Evolutionary conservation across 2,329 filamentous ascomycete species (phyloP), one percentile per base, ranked within the genome.

Genomic region (Incumbomyces lentus): DNA sequence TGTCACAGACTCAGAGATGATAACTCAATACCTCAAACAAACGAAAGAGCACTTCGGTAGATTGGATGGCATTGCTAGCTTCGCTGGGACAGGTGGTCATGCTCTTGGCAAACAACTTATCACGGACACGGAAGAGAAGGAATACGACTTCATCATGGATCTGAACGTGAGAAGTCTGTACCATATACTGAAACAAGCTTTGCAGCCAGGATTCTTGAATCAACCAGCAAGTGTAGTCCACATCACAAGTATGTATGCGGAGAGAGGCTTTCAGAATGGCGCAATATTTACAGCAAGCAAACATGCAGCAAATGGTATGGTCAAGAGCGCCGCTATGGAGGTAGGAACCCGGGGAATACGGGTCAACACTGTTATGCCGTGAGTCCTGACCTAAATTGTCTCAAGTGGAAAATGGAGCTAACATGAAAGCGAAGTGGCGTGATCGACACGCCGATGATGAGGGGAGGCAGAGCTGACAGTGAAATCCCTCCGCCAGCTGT

Each of bases 281-380:
- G 33, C 33, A 14, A 35, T 35, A 14, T 35, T 35, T 12, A 35
- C 33, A 14, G 40, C 46, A 16, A 40, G 40, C n/a, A 48, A 44
- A 19, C 46, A 48, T 44, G 40, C 46, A 11, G 46, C 42, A 6
- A 33, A 40, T 29, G 46, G 46, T 3, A 17, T 44, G 32, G 42
- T 32, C 11, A 32, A 40, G 17, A 40, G 38, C 26, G 40, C 40
- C 2, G 46, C 40, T 3, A 37, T 35, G 40, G 46, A 48, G 17
- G 46, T 43, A 13, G 46, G 16, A 18, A 30, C 29, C 14, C 41
- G 42, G 6, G 32, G 37, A 5, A 38, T 45, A n/a, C 14, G 42
- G 29, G 31, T 45, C 17, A 45, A 45, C 26, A 19, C 33, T n/a
- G 33, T 45, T 37, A 34, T 34, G 17, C 30, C 42, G 26, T 26